Percentiles rank a stretch among this genome's conserved stretches.
Evolutionary conservation across 352 stramenopile genomes (phyloP).

Genomic region (Globisporangium megalacanthum): DNA sequence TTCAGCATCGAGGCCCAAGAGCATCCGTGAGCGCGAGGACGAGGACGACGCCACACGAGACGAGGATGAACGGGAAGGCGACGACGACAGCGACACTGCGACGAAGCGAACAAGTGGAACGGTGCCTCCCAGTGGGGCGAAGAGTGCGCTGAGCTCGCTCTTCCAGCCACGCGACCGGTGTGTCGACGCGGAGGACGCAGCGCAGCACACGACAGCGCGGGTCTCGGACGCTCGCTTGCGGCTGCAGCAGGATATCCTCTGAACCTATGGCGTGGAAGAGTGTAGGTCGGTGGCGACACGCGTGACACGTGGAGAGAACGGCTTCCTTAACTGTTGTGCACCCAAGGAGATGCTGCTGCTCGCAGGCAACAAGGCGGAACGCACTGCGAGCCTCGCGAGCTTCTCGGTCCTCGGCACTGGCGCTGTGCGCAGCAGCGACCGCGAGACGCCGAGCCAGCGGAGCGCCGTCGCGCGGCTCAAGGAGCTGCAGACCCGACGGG

Average conservation of each 20-base stretch:
- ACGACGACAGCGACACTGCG: constrained; percentile 9
- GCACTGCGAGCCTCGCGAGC: constrained; percentile 29
- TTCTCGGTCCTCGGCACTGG: constrained; percentile 14
- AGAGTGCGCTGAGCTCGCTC: constrained; percentile 24
- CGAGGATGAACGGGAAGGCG: constrained; percentile 1
- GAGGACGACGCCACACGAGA: constrained; percentile 9
- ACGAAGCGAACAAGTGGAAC: constrained; percentile 1
- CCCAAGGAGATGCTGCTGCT: constrained; percentile 68
- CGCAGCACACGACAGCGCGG: constrained; percentile 19
- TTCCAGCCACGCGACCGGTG: constrained; percentile 24
- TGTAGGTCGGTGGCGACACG: background rate
- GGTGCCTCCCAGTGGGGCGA: background rate
- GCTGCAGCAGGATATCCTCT: constrained; percentile 53
- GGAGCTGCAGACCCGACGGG: constrained; percentile 60
- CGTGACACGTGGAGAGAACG: background rate
- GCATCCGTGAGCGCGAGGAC: constrained; percentile 30
- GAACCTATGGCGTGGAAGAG: background rate
- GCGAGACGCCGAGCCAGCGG: constrained; percentile 59
- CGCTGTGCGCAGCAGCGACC: constrained; percentile 29
- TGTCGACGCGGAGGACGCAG: constrained; percentile 4
- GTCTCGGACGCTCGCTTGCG: constrained; percentile 56
- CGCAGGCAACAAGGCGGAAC: constrained; percentile 46
- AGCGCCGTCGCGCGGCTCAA: constrained; percentile 62
- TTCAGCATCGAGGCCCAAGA: constrained; percentile 12
- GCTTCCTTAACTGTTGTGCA: constrained; percentile 8